Evolutionary conservation across 176 grass and related monocot species (phyloP), one percentile per base, ranked within the genome.

Genomic region (Elaeis guineensis): DNA sequence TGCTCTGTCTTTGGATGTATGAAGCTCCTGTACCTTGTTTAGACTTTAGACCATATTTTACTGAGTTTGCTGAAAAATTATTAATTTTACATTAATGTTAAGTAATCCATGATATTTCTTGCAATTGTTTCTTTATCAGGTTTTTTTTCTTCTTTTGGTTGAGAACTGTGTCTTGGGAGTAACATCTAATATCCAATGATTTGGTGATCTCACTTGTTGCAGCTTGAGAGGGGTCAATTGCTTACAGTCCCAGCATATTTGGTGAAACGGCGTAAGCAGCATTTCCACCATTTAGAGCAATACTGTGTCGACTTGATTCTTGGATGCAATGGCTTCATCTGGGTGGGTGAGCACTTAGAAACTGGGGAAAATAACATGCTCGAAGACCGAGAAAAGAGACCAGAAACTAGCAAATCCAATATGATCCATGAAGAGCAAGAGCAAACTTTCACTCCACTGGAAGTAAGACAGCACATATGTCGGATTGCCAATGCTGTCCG

Each of bases 221-320:
- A 98, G 93, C 87, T 98, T 21, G 65, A 89, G 73, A 98, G 85
- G 70, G 87, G 93, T 21, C 88, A 89, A 61, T 65, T 98, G 64
- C 72, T 92, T 9, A 85, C 60, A 0, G 87, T 89, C 19, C 78
- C 84, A 64, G 78, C 87, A 19, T 98, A 98, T 53, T 80, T 98
- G 58, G 81, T 92, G 52, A 92, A 92, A 67, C 75, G 84, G 22
- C 74, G 82, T 73, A 98, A 98, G 65, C 87, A 92, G 18, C 93
- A 98, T 59, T 89, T 92, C 58, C 93, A 92, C 56, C 81, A 92
- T 54, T 72, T 98, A 1, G 81, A 89, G 21, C 72, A 89, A 69
- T 98, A 92, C 52, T 51, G 75, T 2, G 73, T 89, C 0, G 84
- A 92, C 71, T 63, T 98, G 55, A 98, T 98, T 78, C 76, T 98